Percentiles rank a stretch among this genome's conserved stretches.
Evolutionary conservation across 2,329 filamentous ascomycete species (phyloP).

Genomic region (Xylaria digitata): DNA sequence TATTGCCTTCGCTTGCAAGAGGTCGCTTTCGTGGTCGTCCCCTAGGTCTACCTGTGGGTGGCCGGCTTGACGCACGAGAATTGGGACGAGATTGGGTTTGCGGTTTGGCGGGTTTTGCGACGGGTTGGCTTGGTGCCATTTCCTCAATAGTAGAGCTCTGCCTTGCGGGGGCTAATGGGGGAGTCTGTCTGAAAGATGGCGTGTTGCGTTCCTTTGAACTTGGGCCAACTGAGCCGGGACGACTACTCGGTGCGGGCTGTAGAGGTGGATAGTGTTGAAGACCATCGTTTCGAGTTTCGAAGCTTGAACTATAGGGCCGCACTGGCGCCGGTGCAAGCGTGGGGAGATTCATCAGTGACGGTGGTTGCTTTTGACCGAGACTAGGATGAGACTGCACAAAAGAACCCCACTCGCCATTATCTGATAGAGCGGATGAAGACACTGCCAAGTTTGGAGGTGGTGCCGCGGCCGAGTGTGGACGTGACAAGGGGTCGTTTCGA

Average conservation of each 20-base stretch:
- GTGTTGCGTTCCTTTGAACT: conserved; percentile 35
- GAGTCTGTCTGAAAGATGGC: conserved; percentile 31
- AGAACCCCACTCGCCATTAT: conserved; percentile 80
- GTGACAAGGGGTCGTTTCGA: conserved; percentile 42
- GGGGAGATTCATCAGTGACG: conserved; percentile 47
- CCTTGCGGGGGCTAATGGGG: conserved; percentile 32
- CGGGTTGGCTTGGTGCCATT: conserved; percentile 39
- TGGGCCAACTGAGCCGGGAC: conserved; percentile 46
- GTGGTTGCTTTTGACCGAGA: conserved; percentile 55
- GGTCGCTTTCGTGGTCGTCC: conserved; percentile 67
- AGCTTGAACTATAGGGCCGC: conserved; percentile 43
- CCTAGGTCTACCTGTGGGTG: conserved; percentile 65
- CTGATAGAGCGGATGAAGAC: conserved; percentile 61
- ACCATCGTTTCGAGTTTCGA: conserved; percentile 42
- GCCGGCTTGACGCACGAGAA: conserved; percentile 67
- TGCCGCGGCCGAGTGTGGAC: conserved; percentile 38
- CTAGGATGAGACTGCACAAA: conserved; percentile 78
- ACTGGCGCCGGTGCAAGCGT: conserved; percentile 50
- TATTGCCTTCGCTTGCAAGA: conserved; percentile 68
- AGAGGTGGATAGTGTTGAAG: conserved; percentile 37
- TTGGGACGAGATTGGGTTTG: conserved; percentile 66
- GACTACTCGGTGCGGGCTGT: conserved; percentile 41
- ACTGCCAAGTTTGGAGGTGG: conserved; percentile 35
- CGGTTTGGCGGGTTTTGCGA: conserved; percentile 52
- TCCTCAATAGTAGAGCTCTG: conserved; percentile 37